Evolutionary conservation across 78 protist genomes (phyloP).

Genomic region (Dictyostelium purpureum): DNA sequence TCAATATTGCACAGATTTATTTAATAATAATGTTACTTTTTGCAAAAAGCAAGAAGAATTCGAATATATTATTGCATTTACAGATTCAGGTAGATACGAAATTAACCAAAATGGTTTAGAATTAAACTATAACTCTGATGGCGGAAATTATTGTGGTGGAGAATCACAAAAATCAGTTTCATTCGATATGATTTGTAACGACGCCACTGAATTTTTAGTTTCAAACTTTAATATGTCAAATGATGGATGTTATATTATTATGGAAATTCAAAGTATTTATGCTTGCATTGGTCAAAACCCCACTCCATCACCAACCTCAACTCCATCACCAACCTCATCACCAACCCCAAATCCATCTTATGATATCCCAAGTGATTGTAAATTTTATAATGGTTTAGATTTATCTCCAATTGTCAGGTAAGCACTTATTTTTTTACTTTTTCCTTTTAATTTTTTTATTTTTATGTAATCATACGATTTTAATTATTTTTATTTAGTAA

Average conservation of each 20-base stretch:
- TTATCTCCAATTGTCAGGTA: no score
- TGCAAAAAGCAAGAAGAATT: not conserved
- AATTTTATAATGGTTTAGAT: no score
- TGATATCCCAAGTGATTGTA: no score
- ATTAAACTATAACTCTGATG: not conserved
- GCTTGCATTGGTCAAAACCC: conserved; percentile 5
- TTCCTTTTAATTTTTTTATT: no score
- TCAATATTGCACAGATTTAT: not conserved
- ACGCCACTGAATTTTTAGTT: not conserved
- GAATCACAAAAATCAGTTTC: not conserved
- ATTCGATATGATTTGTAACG: not conserved
- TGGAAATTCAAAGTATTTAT: not conserved
- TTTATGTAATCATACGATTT: no score
- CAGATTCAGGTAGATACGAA: not conserved
- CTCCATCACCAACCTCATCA: not conserved
- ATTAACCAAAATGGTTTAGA: not conserved
- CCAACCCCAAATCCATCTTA: not conserved
- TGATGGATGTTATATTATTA: not conserved
- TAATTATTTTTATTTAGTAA: no score
- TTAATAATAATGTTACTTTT: not conserved
- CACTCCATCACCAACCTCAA: not conserved
- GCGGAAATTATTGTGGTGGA: not conserved
- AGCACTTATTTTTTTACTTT: no score
- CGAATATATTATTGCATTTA: not conserved
- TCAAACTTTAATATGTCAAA: not conserved